Evolutionary conservation across 768 basidiomycete genomes (phyloP).

Genomic region (Podaxis sp.): DNA sequence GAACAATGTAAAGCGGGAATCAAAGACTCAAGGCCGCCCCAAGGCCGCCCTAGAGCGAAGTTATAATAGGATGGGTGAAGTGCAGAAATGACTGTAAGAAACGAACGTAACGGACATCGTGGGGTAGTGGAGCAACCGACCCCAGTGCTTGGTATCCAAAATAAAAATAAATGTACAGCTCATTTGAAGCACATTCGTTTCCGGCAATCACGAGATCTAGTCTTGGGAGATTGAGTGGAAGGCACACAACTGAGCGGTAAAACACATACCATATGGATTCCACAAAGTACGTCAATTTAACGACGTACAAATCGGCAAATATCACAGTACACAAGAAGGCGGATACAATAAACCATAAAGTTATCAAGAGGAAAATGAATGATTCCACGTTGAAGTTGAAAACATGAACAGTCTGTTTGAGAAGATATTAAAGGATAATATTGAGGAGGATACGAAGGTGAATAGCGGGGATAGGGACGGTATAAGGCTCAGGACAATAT

Average conservation of each 20-base stretch:
- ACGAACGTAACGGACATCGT: not conserved
- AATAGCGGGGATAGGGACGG: not conserved
- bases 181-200: not conserved
- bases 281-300: not conserved
- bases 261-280: not conserved
- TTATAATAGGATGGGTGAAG: not conserved
- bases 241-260: not conserved
- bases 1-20: too few species aligned
- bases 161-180: not conserved
- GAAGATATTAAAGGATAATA: conserved; percentile 3
- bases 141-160: not conserved
- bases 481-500: conserved; percentile 13
- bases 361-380: conserved; percentile 8
- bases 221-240: not conserved
- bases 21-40: too few species aligned
- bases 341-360: conserved; percentile 13
- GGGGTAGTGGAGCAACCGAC: not conserved
- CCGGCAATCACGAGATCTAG: not conserved
- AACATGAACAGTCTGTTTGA: not conserved
- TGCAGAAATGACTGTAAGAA: not conserved
- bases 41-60: not conserved
- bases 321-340: not conserved
- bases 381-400: not conserved
- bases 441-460: not conserved
- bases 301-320: not conserved